These are phyloP conservation scores for Leucocoprinus sp. DNA, from an alignment of 768 basidiomycete species.

Conservation along the genomic window DNA sequence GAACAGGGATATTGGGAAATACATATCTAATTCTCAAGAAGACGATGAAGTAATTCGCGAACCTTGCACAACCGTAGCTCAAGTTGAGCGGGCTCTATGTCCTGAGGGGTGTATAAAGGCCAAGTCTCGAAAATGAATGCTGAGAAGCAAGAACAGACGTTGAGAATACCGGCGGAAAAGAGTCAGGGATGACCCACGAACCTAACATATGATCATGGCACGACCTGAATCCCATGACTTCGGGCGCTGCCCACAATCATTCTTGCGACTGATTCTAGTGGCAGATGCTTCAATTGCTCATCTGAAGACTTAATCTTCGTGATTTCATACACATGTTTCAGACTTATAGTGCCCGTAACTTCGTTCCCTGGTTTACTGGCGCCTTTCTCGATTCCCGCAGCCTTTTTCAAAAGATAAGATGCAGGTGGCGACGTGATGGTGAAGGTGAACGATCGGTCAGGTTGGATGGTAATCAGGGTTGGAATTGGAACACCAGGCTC, in stretches of 20 bases:
- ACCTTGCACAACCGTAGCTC: too few species aligned
- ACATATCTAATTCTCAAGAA: slow-evolving; percentile 1
- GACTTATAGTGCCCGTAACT: slow-evolving; percentile 69
- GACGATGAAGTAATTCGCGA: slow-evolving; percentile 12
- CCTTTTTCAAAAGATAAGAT: slow-evolving; percentile 84
- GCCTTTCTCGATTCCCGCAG: slow-evolving; percentile 86
- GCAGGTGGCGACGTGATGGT: slow-evolving; percentile 87
- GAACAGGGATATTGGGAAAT: slow-evolving; percentile 8
- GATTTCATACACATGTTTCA: slow-evolving; percentile 99
- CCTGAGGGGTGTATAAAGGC: too few species aligned
- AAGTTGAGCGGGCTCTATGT: too few species aligned
- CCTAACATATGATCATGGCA: slow-evolving; percentile 47
- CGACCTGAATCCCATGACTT: slow-evolving; percentile 84
- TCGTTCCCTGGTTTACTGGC: slow-evolving; percentile 77
- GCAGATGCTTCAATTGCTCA: slow-evolving; percentile 79
- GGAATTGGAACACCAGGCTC: slow-evolving; percentile 81
- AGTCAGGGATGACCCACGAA: slow-evolving; percentile 7
- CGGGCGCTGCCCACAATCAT: slow-evolving; percentile 84
- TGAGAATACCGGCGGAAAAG: slow-evolving; percentile 10
- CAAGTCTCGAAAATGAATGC: not conserved
- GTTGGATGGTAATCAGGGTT: slow-evolving; percentile 87
- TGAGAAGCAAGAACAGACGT: slow-evolving; percentile 1
- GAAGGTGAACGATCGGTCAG: slow-evolving; percentile 94
- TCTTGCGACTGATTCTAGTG: slow-evolving; percentile 80
- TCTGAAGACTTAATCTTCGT: slow-evolving; percentile 94